phyloP scores from a whole-genome alignment of 2,329 filamentous ascomycete species.

The Pseudogymnoascus sp. region DNA sequence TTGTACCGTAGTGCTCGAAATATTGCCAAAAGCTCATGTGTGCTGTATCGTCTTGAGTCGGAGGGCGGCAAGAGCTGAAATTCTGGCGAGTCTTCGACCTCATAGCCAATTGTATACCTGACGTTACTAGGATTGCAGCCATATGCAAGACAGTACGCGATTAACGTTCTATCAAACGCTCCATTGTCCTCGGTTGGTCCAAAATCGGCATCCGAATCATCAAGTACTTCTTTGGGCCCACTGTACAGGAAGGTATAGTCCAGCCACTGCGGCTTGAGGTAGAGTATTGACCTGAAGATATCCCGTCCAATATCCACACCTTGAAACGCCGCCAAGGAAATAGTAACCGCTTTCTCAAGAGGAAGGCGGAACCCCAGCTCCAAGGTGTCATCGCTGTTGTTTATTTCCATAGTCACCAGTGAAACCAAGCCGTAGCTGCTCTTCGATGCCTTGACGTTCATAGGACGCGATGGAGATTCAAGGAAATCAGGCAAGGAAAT shows the following conservation, averaged over 20 bases:
- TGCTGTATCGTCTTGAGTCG: conserved; percentile 46
- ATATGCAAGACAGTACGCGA: conserved; percentile 63
- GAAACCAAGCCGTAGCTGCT: conserved; percentile 57
- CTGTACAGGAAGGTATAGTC: conserved; percentile 54
- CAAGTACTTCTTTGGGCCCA: conserved; percentile 48
- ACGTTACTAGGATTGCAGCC: conserved; percentile 57
- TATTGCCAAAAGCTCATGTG: conserved; percentile 60
- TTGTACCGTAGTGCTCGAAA: conserved; percentile 64
- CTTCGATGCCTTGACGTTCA: conserved; percentile 36
- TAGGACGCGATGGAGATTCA: conserved; percentile 36
- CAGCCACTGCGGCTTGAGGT: conserved; percentile 57
- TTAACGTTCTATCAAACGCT: conserved; percentile 58
- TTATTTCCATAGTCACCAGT: conserved; percentile 50
- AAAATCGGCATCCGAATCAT: conserved; percentile 34
- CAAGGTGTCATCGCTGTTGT: conserved; percentile 56
- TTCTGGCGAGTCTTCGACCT: conserved; percentile 58
- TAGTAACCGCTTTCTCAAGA: conserved; percentile 43
- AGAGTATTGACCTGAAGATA: conserved; percentile 53
- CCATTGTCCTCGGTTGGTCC: conserved; percentile 49
- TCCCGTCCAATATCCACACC: conserved; percentile 57
- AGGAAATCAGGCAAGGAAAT: conserved; percentile 55
- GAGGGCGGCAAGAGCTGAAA: conserved; percentile 56
- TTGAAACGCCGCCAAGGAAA: conserved; percentile 56
- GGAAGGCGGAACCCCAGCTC: conserved; percentile 57
- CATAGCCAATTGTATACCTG: conserved; percentile 51